Evolutionary conservation across 495 filamentous ascomycete genomes (phyloP).

Genomic region (Pseudoneurospora amorphoporcata): DNA sequence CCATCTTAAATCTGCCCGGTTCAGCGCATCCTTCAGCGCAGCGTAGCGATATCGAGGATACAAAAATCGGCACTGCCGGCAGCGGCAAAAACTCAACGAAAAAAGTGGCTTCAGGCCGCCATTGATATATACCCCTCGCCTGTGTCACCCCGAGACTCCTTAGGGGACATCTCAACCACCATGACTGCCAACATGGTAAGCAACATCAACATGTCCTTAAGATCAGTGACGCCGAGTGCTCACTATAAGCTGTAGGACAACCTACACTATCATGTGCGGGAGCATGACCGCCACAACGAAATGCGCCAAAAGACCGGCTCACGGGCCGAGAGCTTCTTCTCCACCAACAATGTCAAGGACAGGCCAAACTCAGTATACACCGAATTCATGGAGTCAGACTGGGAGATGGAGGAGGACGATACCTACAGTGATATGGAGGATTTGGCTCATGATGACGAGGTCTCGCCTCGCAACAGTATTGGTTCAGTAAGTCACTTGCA

Average conservation of each 20-base stretch:
- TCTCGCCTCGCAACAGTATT: slow-evolving; percentile 53
- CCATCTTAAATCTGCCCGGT: not conserved
- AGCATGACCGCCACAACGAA: slow-evolving; percentile 19
- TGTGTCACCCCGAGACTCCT: not conserved
- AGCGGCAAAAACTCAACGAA: not conserved
- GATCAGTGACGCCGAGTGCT: slow-evolving; percentile 1
- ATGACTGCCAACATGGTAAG: slow-evolving; percentile 15
- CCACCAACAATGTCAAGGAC: slow-evolving; percentile 25
- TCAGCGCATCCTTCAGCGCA: not conserved
- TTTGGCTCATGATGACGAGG: slow-evolving; percentile 45
- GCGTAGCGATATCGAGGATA: not conserved
- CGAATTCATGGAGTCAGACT: slow-evolving; percentile 67
- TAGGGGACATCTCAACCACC: slow-evolving; percentile 1
- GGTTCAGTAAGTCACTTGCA: slow-evolving; percentile 46
- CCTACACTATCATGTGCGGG: slow-evolving; percentile 11
- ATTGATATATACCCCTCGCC: not conserved
- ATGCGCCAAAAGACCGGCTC: slow-evolving; percentile 39
- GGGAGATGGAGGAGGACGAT: slow-evolving; percentile 48
- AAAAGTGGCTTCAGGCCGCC: not conserved
- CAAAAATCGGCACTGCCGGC: not conserved
- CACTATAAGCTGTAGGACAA: slow-evolving; percentile 12
- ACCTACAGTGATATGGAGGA: slow-evolving; percentile 40
- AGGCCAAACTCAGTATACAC: slow-evolving; percentile 55
- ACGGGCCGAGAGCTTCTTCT: slow-evolving; percentile 35
- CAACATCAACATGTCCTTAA: not conserved